Conservation (phyloP, 441 rosid species). For the Eutrema salsugineum region DNA sequence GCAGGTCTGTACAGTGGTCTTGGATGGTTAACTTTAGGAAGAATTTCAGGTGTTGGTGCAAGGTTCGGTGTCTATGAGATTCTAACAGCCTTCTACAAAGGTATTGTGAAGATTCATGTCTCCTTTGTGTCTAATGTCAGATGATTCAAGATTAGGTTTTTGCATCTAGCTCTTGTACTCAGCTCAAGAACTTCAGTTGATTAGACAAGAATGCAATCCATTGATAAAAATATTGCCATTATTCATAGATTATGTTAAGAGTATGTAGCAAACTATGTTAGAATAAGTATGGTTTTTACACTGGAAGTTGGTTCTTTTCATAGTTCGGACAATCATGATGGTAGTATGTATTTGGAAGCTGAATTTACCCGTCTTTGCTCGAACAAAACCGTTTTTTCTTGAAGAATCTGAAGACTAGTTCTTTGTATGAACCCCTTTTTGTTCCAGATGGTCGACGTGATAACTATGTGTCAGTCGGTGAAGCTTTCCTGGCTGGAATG, state of each 20-base stretch:
- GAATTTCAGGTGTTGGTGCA: constrained; percentile 61
- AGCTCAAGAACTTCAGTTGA: neutral
- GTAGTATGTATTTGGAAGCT: neutral
- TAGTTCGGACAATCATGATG: neutral
- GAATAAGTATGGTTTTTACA: neutral
- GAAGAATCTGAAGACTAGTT: neutral
- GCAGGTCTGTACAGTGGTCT: constrained; percentile 77
- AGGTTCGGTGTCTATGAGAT: constrained; percentile 86
- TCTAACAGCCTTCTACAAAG: constrained; percentile 73
- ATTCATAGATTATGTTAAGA: neutral
- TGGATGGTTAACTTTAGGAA: constrained; percentile 63
- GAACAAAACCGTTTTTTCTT: neutral
- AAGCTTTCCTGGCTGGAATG: constrained; percentile 79
- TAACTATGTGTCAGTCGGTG: constrained; percentile 56
- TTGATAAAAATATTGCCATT: neutral
- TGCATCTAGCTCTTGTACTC: neutral
- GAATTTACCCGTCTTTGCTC: neutral
- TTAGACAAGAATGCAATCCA: too few species aligned
- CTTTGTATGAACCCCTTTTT: constrained; percentile 8
- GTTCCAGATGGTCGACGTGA: constrained; percentile 79
- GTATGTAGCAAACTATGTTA: too few species aligned
- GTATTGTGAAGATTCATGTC: constrained; percentile 29
- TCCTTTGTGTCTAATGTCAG: neutral
- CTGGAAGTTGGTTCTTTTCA: neutral
- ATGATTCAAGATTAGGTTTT: neutral